Conservation (phyloP, 2,329 filamentous ascomycete species). For the Cladosporium sp. region DNA sequence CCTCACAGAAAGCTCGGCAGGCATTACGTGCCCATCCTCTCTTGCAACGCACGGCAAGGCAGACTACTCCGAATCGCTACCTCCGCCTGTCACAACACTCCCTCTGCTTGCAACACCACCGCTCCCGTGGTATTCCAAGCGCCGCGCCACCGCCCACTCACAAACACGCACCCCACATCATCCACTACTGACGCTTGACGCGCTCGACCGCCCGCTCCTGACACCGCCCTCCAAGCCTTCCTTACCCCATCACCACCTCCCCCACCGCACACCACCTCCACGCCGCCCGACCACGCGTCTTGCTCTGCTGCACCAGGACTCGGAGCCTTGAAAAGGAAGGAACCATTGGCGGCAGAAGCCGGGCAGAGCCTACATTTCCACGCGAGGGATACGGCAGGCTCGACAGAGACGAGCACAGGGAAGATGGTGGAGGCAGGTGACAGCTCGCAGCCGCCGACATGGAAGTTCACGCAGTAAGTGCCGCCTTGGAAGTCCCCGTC, state of each 20-base stretch:
- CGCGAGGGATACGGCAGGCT: constrained; percentile 19
- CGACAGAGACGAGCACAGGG: constrained; percentile 21
- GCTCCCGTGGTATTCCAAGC: background rate
- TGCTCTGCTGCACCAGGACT: constrained; percentile 1
- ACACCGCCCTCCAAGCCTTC: constrained; percentile 16
- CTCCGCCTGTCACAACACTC: background rate
- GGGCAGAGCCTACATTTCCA: constrained; percentile 13
- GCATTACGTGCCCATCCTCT: constrained; percentile 11
- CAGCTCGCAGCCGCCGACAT: constrained; percentile 76
- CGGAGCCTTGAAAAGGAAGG: constrained; percentile 1
- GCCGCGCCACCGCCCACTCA: background rate
- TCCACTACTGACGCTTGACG: constrained; percentile 1
- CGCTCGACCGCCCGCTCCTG: constrained; percentile 16
- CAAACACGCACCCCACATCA: background rate
- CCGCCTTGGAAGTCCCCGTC: constrained; percentile 12
- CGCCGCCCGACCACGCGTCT: background rate
- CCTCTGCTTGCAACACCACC: background rate
- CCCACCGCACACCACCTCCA: background rate
- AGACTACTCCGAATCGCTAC: constrained; percentile 6
- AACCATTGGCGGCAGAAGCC: constrained; percentile 18
- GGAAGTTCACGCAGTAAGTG: constrained; percentile 98
- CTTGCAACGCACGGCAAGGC: constrained; percentile 9
- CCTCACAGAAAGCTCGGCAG: constrained; percentile 8
- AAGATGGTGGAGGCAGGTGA: constrained; percentile 97
- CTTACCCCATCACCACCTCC: background rate